A percentile compares a stretch with the other conserved stretches of the same genome.
phyloP scores from a whole-genome alignment of 2,329 filamentous ascomycete genomes.

The Helotiales sp. region DNA sequence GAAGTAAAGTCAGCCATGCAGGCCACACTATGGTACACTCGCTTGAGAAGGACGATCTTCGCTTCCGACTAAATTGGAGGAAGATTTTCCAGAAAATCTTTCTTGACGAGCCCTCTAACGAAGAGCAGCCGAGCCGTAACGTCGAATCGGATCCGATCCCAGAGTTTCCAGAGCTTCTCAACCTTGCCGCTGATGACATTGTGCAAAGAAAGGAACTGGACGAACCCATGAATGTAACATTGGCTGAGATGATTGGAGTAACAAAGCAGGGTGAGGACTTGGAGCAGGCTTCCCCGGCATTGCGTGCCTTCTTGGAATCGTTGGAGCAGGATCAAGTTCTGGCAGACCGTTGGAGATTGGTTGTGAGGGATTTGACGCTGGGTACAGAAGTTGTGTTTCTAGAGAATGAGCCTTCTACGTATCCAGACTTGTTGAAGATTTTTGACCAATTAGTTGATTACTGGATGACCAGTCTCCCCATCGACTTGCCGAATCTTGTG shows the following conservation, averaged over 20 bases:
- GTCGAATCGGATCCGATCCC: neutral
- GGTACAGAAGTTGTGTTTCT: conserved; percentile 24
- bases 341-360: conserved; percentile 25
- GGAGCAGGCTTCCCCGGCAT: conserved; percentile 30
- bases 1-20: neutral
- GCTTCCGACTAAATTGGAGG: conserved; percentile 33
- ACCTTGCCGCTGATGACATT: conserved; percentile 19
- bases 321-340: conserved; percentile 25
- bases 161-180: conserved; percentile 25
- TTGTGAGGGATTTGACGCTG: conserved; percentile 31
- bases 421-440: conserved; percentile 34
- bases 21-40: neutral
- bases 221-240: neutral
- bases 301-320: conserved; percentile 34
- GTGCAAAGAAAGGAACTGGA: conserved; percentile 23
- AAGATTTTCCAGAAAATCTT: conserved; percentile 27
- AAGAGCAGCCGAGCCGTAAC: neutral
- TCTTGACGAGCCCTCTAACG: neutral
- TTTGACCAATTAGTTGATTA: conserved; percentile 40
- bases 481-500: conserved; percentile 30
- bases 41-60: conserved; percentile 18
- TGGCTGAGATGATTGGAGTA: neutral
- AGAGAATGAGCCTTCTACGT: neutral
- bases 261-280: conserved; percentile 29
- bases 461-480: conserved; percentile 41